Conservation (phyloP, 2,329 filamentous ascomycete species). For the Lachnellula arida region DNA sequence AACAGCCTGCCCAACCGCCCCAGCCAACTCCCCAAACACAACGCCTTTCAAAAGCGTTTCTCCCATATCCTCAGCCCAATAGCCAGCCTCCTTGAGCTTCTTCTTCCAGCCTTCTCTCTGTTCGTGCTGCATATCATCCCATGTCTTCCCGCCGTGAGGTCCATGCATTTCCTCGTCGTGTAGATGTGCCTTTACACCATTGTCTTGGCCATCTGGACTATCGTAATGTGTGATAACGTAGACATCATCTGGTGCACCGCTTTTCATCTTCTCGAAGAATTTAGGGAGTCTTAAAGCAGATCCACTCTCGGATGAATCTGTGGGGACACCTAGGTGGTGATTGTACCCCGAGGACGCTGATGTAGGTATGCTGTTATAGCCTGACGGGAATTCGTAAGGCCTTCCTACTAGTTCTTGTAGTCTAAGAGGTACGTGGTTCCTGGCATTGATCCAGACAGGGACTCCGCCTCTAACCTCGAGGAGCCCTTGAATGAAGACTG, state of each 20-base stretch:
- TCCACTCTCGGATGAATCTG: not conserved
- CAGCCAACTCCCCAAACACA: slow-evolving; percentile 31
- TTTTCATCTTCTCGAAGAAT: slow-evolving; percentile 16
- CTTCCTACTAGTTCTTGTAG: slow-evolving; percentile 25
- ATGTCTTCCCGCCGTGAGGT: slow-evolving; percentile 23
- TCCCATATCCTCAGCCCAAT: slow-evolving; percentile 30
- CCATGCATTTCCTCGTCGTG: slow-evolving; percentile 24
- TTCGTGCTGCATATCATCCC: slow-evolving; percentile 26
- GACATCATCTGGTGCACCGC: slow-evolving; percentile 8
- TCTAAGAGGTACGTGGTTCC: slow-evolving; percentile 20
- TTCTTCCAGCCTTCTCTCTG: slow-evolving; percentile 29
- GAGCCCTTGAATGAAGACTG: slow-evolving; percentile 27
- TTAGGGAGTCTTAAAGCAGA: slow-evolving; percentile 1
- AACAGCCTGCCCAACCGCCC: slow-evolving; percentile 26
- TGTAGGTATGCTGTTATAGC: slow-evolving; percentile 11
- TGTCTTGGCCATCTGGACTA: not conserved
- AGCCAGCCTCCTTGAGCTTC: slow-evolving; percentile 29
- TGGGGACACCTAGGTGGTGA: slow-evolving; percentile 10
- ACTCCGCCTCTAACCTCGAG: slow-evolving; percentile 29
- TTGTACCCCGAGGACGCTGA: not conserved
- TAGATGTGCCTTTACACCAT: slow-evolving; percentile 17
- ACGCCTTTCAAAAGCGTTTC: slow-evolving; percentile 31
- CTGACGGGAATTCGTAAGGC: slow-evolving; percentile 23
- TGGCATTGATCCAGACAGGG: slow-evolving; percentile 21
- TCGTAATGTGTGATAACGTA: slow-evolving; percentile 6